Evolutionary conservation across 202 grass and related monocot genomes (phyloP).

Genomic region (Dendrocalamus latiflorus): DNA sequence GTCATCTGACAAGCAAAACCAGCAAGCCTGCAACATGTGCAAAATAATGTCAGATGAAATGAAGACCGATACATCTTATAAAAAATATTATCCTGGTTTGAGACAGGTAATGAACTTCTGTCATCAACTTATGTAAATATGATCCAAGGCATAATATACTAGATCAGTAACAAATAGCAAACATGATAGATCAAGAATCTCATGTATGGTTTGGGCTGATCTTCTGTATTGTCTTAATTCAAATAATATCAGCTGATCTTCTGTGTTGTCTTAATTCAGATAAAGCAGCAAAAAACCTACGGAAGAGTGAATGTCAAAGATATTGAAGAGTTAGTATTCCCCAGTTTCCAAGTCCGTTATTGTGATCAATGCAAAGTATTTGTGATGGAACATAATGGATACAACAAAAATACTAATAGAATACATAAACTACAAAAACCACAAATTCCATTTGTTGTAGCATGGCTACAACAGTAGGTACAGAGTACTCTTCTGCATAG

Average conservation of each 20-base stretch:
- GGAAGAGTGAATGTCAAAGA: background rate
- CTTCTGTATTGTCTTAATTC: background rate
- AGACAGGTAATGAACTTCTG: background rate
- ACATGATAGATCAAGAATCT: background rate
- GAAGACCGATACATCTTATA: background rate
- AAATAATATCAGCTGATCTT: background rate
- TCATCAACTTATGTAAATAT: background rate
- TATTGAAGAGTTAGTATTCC: background rate
- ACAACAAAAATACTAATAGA: background rate
- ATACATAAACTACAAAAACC: background rate
- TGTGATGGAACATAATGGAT: background rate
- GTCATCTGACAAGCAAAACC: constrained; percentile 34
- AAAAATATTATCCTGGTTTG: background rate
- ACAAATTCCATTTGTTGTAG: background rate
- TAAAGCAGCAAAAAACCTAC: background rate
- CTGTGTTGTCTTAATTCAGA: background rate
- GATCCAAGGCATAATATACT: background rate
- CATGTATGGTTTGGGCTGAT: background rate
- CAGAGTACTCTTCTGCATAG: too few relatives aligned
- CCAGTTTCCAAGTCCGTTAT: background rate
- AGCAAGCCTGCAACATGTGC: constrained; percentile 43
- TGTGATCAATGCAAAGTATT: background rate
- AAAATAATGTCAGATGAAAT: background rate
- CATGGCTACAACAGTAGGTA: too few relatives aligned
- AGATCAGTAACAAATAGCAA: background rate